Evolutionary conservation across 1,284 basidiomycete genomes (phyloP), one percentile per base, ranked within the genome.

Genomic region (Fomitopsis schrenkii): DNA sequence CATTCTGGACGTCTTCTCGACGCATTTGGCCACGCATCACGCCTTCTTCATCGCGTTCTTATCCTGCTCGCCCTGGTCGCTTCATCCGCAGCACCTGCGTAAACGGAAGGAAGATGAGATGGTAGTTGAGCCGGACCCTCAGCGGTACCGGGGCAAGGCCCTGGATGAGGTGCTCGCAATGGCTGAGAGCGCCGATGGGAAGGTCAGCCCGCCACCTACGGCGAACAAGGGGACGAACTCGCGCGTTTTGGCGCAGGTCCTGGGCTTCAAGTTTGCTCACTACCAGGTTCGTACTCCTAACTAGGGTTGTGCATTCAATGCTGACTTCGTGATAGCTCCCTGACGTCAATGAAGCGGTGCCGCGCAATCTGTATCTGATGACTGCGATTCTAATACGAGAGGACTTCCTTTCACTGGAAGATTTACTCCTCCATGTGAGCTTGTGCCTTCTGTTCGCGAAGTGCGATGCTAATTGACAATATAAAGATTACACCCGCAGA

Each of bases 211-310:
- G 14, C 52, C 52, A 4, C 52, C 52, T 22, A 22, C 35, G 35
- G 33, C 52, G 12, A 40, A 36, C n/a, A 36, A 68, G 41, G 70
- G 68, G 58, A 76, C 68, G 66, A 75, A 82, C 64, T 73, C 90
- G 67, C 76, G 87, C 54, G 89, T 95, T 15, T 79, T 97, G 64
- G 91, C 94, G 9, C 94, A 98, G 74, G 90, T 98, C 1, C 79
- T 99, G 14, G 97, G 97, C 22, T 98, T 98, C 83, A 98, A 99
- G 73, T 97, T 97, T 70, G 82, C 83, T 10, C 88, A 91, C 74
- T 98, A 97, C 75, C 89, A 94, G 76, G 93, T 93, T 65, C 59
- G 83, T 69, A 40, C 9, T 28, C n/a, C 17, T 15, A n/a, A 26
- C 58, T 7, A 40, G 48, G 19, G 9, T 63, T 55, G 60, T 53